These are phyloP conservation scores for Elongisporangium prolatum DNA, from an alignment of 352 stramenopile species.

Conservation along the genomic window DNA sequence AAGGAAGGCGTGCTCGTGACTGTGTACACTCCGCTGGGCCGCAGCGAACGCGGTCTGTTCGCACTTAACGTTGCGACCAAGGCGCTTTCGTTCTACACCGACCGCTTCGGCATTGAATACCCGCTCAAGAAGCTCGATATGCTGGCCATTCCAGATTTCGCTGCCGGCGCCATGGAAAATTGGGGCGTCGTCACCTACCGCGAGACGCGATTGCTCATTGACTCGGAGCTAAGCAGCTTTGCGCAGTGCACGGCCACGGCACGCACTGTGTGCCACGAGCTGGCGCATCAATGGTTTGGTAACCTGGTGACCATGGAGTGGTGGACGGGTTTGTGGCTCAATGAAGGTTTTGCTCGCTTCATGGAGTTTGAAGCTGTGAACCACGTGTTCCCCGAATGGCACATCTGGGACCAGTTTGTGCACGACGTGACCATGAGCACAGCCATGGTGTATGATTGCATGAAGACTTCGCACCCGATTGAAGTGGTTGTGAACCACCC, in stretches of 20 bases:
- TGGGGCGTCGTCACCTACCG: constrained; percentile 97
- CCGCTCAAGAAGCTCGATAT: constrained; percentile 98
- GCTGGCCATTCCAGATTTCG: constrained; percentile 96
- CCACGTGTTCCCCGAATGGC: constrained; percentile 92
- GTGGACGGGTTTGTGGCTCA: constrained; percentile 96
- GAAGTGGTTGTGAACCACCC: constrained; percentile 92
- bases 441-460: constrained; percentile 92
- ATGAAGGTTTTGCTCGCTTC: constrained; percentile 97
- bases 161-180: constrained; percentile 95
- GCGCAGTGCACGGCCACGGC: constrained; percentile 79
- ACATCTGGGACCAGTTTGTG: constrained; percentile 96
- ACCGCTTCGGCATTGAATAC: constrained; percentile 87
- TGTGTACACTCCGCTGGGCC: constrained; percentile 94
- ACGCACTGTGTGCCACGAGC: constrained; percentile 96
- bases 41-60: constrained; percentile 89
- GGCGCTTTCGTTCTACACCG: constrained; percentile 65
- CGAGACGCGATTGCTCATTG: constrained; percentile 90
- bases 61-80: constrained; percentile 76
- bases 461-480: constrained; percentile 91
- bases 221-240: constrained; percentile 66
- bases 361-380: constrained; percentile 94
- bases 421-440: constrained; percentile 66
- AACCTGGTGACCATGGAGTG: constrained; percentile 99
- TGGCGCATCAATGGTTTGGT: constrained; percentile 97
- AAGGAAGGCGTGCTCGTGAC: constrained; percentile 90